A percentile compares a stretch with the other conserved stretches of the same genome.
phyloP scores from a whole-genome alignment of 805 yeast genomes.

The Candida jianshihensis region DNA sequence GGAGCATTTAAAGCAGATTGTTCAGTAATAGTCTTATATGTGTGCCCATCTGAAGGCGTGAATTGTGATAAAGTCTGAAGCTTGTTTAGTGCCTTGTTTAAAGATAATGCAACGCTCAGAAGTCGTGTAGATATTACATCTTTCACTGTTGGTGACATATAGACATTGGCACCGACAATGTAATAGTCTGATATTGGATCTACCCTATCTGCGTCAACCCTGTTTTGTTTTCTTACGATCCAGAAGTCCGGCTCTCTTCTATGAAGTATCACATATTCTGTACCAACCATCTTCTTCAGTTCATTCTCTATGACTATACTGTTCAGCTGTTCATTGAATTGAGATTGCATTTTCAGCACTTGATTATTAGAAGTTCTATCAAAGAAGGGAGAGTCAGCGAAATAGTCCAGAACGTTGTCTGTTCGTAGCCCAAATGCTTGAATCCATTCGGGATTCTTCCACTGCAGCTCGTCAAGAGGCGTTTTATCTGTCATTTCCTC shows the following conservation, averaged over 20 bases:
- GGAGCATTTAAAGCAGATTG: not conserved
- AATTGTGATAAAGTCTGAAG: constrained; percentile 45
- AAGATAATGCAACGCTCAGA: constrained; percentile 21
- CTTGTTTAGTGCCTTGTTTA: constrained; percentile 40
- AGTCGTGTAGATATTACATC: constrained; percentile 69
- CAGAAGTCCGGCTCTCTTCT: constrained; percentile 89
- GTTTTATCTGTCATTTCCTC: constrained; percentile 17
- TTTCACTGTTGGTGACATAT: constrained; percentile 78
- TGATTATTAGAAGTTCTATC: constrained; percentile 93
- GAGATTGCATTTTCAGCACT: constrained; percentile 91
- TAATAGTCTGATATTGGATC: constrained; percentile 69
- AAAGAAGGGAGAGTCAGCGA: constrained; percentile 89
- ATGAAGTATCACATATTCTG: constrained; percentile 71
- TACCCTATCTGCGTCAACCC: constrained; percentile 46
- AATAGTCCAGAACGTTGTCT: constrained; percentile 88
- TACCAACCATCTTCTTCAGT: constrained; percentile 72
- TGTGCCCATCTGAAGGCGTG: constrained; percentile 56
- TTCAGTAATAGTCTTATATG: constrained; percentile 26
- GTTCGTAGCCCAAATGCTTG: constrained; percentile 81
- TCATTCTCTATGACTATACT: constrained; percentile 42
- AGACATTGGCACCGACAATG: constrained; percentile 85
- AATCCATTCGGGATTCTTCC: constrained; percentile 98
- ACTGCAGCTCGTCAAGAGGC: constrained; percentile 80
- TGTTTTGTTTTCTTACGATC: constrained; percentile 77
- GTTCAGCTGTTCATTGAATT: constrained; percentile 52